Percentiles rank a stretch among this genome's conserved stretches.
Conservation (phyloP, 2,329 filamentous ascomycete species). For the Mariannaea elegans region DNA sequence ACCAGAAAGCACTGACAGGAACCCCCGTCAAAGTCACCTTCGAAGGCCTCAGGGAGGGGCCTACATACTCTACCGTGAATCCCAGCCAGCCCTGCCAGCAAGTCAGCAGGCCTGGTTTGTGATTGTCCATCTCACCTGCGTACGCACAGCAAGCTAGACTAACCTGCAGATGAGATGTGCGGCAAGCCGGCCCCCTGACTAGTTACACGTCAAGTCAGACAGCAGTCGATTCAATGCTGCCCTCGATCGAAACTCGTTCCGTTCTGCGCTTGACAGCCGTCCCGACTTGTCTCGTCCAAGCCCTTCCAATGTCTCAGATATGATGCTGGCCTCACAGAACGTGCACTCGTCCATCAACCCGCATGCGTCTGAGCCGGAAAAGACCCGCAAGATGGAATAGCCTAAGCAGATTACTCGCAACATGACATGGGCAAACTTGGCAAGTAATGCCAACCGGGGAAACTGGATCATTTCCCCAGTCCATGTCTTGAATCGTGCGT, state of each 20-base stretch:
- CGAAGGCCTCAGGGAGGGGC: conserved; percentile 1
- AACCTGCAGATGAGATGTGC: neutral
- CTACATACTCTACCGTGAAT: too few species aligned
- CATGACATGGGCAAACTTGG: neutral
- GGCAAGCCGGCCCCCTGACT: neutral
- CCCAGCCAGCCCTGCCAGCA: conserved; percentile 2
- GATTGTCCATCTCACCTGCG: conserved; percentile 9
- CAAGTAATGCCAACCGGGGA: conserved; percentile 1
- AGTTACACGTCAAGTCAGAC: neutral
- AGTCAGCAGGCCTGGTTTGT: neutral
- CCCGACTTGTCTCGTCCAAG: conserved; percentile 23
- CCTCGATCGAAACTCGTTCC: neutral
- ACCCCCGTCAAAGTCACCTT: neutral
- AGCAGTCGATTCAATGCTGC: conserved; percentile 1
- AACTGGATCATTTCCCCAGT: conserved; percentile 6
- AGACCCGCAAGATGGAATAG: neutral
- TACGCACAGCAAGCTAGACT: neutral
- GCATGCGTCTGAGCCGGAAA: conserved; percentile 25
- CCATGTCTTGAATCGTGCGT: conserved; percentile 9
- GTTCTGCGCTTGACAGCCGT: conserved; percentile 6
- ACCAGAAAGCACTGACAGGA: conserved; percentile 8
- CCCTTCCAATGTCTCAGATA: conserved; percentile 28
- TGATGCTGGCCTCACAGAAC: neutral
- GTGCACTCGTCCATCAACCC: conserved; percentile 1
- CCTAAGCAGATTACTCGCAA: too few species aligned